A percentile compares a stretch with the other conserved stretches of the same genome.
phyloP scores from a whole-genome alignment of 768 basidiomycete species.

The Suillus variegatus region DNA sequence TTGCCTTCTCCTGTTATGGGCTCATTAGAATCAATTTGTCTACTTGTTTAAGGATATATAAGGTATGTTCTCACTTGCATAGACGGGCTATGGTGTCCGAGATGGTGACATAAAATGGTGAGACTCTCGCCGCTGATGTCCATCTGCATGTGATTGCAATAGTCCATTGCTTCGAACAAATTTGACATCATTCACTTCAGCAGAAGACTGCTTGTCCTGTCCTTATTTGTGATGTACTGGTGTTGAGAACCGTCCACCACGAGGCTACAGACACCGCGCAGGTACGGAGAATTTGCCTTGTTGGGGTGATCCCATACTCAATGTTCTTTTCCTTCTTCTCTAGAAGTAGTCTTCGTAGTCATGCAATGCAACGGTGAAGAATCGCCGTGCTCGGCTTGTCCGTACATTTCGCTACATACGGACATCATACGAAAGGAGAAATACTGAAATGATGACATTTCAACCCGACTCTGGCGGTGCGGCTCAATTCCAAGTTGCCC shows the following conservation, averaged over 20 bases:
- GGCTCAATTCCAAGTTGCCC: background rate
- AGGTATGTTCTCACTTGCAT: background rate
- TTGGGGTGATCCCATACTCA: background rate
- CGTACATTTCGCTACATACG: background rate
- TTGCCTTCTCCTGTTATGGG: background rate
- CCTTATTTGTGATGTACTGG: background rate
- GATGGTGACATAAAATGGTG: background rate
- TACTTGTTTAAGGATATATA: background rate
- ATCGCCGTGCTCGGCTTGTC: background rate
- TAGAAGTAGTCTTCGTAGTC: background rate
- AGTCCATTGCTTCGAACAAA: background rate
- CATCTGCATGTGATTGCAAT: background rate
- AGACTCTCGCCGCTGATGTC: background rate
- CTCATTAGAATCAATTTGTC: background rate
- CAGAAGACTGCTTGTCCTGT: background rate
- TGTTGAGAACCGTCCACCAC: background rate
- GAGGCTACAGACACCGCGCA: background rate
- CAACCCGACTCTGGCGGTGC: background rate
- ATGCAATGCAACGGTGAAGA: background rate
- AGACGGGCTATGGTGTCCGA: background rate
- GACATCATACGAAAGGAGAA: background rate
- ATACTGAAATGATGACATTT: background rate
- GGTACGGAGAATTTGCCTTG: background rate
- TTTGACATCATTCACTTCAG: background rate
- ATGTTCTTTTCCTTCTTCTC: background rate